These are phyloP conservation scores for Chenopodium berlandieri DNA, from an alignment of 148 eudicot genomes.

Conservation along the genomic window DNA sequence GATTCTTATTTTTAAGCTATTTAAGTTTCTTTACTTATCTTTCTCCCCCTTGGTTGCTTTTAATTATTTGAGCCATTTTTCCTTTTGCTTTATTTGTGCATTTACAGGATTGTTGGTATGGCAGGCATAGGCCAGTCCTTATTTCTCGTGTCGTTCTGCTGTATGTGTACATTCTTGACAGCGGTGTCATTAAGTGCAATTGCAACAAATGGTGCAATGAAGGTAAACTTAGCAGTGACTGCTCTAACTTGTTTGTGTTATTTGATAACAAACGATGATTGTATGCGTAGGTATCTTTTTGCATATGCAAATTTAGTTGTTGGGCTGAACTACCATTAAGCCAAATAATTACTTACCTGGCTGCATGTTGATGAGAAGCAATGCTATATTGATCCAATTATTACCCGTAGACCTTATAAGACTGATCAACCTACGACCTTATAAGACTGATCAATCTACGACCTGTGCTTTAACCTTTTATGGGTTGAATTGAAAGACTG, in stretches of 20 bases:
- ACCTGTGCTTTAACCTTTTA: background rate
- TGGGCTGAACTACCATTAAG: background rate
- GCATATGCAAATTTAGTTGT: background rate
- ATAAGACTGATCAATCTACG: background rate
- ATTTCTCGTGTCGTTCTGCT: conserved; percentile 81
- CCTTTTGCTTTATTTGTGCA: conserved; percentile 22
- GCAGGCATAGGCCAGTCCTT: conserved; percentile 93
- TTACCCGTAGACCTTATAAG: background rate
- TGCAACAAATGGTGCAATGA: conserved; percentile 99
- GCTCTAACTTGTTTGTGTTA: background rate
- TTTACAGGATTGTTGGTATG: conserved; percentile 98
- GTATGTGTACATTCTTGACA: conserved; percentile 91
- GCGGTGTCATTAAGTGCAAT: conserved; percentile 94
- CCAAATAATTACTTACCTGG: background rate
- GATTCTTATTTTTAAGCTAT: background rate
- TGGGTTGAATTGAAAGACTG: background rate
- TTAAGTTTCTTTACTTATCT: background rate
- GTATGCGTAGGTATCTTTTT: background rate
- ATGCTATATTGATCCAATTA: background rate
- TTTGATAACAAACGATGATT: background rate
- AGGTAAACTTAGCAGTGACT: conserved; percentile 43
- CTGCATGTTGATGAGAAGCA: background rate
- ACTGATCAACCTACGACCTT: background rate
- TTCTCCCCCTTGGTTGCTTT: conserved; percentile 8
- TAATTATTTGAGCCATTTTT: background rate